Conservation (phyloP, 2,329 filamentous ascomycete genomes). For the Chalara sp. region DNA sequence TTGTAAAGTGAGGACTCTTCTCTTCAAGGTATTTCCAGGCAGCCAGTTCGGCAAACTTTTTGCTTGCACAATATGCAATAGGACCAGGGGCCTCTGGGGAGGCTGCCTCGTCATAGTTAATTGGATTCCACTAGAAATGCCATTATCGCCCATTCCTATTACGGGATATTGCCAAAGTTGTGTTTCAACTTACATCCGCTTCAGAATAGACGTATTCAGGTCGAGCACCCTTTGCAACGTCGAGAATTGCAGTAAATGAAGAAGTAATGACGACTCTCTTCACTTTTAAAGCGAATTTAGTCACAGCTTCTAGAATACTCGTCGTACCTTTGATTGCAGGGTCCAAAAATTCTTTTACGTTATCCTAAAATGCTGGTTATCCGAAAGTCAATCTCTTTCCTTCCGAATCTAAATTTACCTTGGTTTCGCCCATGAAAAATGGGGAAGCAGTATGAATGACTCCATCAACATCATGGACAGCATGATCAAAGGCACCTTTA, state of each 20-base stretch:
- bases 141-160: too few species aligned
- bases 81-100: neutral
- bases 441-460: too few species aligned
- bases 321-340: neutral
- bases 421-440: too few species aligned
- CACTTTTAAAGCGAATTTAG: neutral
- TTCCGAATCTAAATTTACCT: too few species aligned
- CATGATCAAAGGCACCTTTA: neutral
- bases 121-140: slow-evolving; percentile 49
- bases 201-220: slow-evolving; percentile 41
- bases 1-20: slow-evolving; percentile 44
- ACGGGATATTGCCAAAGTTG: too few species aligned
- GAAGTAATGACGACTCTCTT: slow-evolving; percentile 46
- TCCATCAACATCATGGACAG: neutral
- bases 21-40: slow-evolving; percentile 54
- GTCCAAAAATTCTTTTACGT: neutral
- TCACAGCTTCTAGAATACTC: neutral
- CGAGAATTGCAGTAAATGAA: slow-evolving; percentile 53
- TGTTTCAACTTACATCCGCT: too few species aligned
- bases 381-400: too few species aligned
- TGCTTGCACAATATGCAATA: slow-evolving; percentile 27
- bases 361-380: too few species aligned
- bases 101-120: slow-evolving; percentile 37
- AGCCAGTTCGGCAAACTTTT: slow-evolving; percentile 57
- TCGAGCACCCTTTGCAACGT: slow-evolving; percentile 42